These are phyloP conservation scores for Abrus precatorius DNA, from an alignment of 306 rosid species.

Conservation along the genomic window DNA sequence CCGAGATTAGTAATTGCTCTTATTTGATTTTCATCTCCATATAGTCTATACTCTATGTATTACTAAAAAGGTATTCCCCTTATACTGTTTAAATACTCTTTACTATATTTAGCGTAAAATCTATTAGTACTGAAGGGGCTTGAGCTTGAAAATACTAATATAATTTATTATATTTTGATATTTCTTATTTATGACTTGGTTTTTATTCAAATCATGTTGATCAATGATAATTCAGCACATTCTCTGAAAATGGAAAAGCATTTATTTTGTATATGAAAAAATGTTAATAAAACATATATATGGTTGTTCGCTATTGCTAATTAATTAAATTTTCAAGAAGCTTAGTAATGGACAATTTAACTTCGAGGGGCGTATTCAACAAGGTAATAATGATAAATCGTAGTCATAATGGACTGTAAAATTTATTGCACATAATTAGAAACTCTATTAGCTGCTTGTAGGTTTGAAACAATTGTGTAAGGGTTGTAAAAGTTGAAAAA, in stretches of 20 bases:
- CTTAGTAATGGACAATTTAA: not conserved
- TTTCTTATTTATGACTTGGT: slow-evolving; percentile 21
- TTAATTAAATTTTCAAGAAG: slow-evolving; percentile 4
- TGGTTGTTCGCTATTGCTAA: not conserved
- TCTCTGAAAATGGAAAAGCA: not conserved
- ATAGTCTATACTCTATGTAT: slow-evolving; percentile 20
- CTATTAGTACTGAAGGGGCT: slow-evolving; percentile 29
- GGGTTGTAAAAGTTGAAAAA: not conserved
- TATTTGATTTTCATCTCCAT: slow-evolving; percentile 29
- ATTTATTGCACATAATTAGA: slow-evolving; percentile 11
- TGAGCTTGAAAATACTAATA: slow-evolving; percentile 1
- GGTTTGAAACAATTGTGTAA: too few species aligned
- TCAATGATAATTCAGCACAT: slow-evolving; percentile 7
- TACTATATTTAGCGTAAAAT: slow-evolving; percentile 22
- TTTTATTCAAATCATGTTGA: not conserved
- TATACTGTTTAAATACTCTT: slow-evolving; percentile 39
- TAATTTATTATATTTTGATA: slow-evolving; percentile 25
- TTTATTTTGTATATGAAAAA: not conserved
- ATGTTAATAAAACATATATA: too few species aligned
- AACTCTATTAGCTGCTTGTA: not conserved
- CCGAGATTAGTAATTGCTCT: not conserved
- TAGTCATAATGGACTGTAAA: not conserved
- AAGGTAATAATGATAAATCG: not conserved
- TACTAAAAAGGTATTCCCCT: slow-evolving; percentile 25
- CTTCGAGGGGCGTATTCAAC: not conserved